A percentile compares a stretch with the other conserved stretches of the same genome.
Conservation (phyloP, 805 yeast genomes). For the Saturnispora besseyi region DNA sequence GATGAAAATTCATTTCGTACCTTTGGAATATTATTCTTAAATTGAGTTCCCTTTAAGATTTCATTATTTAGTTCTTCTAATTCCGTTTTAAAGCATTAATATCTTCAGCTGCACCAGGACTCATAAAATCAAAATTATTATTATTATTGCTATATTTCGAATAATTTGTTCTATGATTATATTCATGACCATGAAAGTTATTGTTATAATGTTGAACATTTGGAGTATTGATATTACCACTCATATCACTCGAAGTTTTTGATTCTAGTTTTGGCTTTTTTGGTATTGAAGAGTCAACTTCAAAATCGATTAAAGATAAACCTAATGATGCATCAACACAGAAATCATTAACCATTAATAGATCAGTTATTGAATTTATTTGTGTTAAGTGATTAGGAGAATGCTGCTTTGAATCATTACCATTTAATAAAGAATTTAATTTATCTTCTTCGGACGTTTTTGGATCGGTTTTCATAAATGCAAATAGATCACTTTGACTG, state of each 20-base stretch:
- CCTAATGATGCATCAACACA: conserved; percentile 82
- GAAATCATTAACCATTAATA: conserved; percentile 39
- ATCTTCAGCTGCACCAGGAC: neutral
- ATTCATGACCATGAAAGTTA: conserved; percentile 5
- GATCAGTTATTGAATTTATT: conserved; percentile 23
- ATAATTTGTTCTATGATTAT: conserved; percentile 7
- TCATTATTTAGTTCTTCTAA: conserved; percentile 3
- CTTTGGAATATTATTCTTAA: neutral
- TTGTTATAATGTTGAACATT: neutral
- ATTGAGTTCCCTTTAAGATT: neutral
- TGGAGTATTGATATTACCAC: neutral
- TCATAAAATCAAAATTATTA: neutral
- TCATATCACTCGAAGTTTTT: neutral
- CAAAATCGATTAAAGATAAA: conserved; percentile 52
- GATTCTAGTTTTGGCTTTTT: conserved; percentile 9
- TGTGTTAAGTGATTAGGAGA: neutral
- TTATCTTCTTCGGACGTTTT: conserved; percentile 13
- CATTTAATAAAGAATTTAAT: conserved; percentile 12
- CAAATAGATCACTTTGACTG: conserved; percentile 11
- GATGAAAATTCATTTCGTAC: neutral
- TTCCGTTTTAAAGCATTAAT: neutral
- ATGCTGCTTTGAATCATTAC: neutral
- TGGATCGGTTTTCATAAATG: conserved; percentile 12
- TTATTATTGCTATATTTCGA: neutral
- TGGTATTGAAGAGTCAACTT: conserved; percentile 19